Base-by-base conservation (phyloP, 1,284 basidiomycete species). In the Leccinum proliferum region DNA sequence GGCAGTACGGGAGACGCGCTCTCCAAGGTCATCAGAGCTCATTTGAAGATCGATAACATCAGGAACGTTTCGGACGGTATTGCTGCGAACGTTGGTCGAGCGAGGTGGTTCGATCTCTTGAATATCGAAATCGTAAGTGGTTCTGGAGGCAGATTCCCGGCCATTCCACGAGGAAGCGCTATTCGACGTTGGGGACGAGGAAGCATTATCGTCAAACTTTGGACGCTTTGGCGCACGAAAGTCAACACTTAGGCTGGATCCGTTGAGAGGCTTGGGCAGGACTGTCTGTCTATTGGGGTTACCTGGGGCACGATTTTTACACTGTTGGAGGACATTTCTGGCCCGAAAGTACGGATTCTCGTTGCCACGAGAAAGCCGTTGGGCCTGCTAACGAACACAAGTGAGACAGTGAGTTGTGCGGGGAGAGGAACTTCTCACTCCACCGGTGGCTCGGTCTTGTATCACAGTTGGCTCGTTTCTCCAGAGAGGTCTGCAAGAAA, bases 261-360 rank as follows among this genome's bases (percentile, higher is more conserved):
- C 21, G 15, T 43, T 25, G 21, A 11, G 10, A 53, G 52, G 0
- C 58, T 63, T 65, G 18, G 41, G 62, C 12, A 76, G 58, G 39
- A 76, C 0, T 2, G 75, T 73, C 60, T 65, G 63, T 2, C 3
- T 59, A 25, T 65, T 75, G 2, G 71, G 72, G 55, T 76, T 76
- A 10, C 73, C 74, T 18, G 53, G 18, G 29, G 1, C 46, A 39
- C 12, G 55, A 1, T 0, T 1, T 48, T 4, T 55, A 18, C 10
- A 0, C 12, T n/a, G 64, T 21, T 8, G 61, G 35, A 63, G 25
- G 18, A 21, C 18, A 3, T 25, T 73, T n/a, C 1, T 15, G 4
- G 2, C 10, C 5, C 55, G 57, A 34, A 3, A 35, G 48, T 59
- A 75, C 8, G 72, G 73, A 32, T 70, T 75, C 32, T 61, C 63